Base-by-base conservation (phyloP, 2,329 filamentous ascomycete species). In the Capronia epimyces region DNA sequence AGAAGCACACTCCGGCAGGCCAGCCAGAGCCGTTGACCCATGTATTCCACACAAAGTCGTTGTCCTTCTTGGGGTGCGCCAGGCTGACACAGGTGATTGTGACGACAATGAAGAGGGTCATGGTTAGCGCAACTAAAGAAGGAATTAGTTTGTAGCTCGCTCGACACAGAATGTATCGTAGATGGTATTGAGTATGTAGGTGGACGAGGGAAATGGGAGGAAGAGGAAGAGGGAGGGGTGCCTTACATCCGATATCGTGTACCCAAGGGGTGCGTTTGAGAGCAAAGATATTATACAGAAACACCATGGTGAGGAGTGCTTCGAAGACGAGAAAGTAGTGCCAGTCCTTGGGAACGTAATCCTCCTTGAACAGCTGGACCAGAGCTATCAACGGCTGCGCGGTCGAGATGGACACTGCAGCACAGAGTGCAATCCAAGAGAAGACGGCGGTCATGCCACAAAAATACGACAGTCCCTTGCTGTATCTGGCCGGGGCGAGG, bases 371-470 rank as follows among this genome's bases (percentile, higher is more conserved):
- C 3, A 62, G 52, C 8, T 58, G 58, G 3, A 61, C 63, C 4
- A 70, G 43, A 1, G 62, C 63, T 13, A 64, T 64, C 58, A 67
- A 65, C 21, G 64, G 64, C 1, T 65, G 62, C 1, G 65, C 66
- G 2, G 58, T 62, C 50, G 67, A 70, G 15, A 66, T 60, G 13
- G 63, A 59, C 8, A 65, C 62, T 1, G 65, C 62, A 2, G 67
- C 59, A 4, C 61, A 52, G 1, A 65, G 22, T 3, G 42, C 25
- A 12, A 70, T 61, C 63, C 70, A 71, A 20, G 64, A 65, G 40
- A 68, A 66, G 66, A 66, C 71, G 1, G 69, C 70, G 12, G 69
- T 58, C 67, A 68, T 71, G 3, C 67, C 59, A 51, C 61, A 62
- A 43, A 60, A 54, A 54, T 61, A 64, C 4, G 66, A 66, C 13